Percentiles rank a stretch among this genome's conserved stretches.
phyloP scores from a whole-genome alignment of 495 filamentous ascomycete species.

The Xylaria grammica region DNA sequence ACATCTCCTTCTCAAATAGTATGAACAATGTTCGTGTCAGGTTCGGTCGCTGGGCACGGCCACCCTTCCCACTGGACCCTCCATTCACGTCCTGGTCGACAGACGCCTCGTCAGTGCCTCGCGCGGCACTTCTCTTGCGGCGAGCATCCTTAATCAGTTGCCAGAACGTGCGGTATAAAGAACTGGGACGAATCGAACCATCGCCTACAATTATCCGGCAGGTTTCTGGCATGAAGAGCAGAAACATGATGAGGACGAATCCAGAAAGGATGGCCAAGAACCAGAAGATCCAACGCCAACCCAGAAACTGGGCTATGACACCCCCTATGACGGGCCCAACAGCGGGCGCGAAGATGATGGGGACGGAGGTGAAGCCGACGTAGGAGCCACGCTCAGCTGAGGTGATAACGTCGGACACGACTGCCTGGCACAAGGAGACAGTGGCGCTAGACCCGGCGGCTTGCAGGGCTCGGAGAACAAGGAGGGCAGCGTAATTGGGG shows the following conservation, averaged over 20 bases:
- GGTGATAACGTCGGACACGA: slow-evolving; percentile 58
- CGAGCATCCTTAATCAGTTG: slow-evolving; percentile 37
- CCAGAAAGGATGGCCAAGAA: slow-evolving; percentile 58
- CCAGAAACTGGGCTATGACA: slow-evolving; percentile 56
- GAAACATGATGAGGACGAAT: slow-evolving; percentile 42
- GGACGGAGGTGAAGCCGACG: slow-evolving; percentile 43
- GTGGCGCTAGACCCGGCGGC: slow-evolving; percentile 56
- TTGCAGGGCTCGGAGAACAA: slow-evolving; percentile 60
- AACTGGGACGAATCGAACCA: slow-evolving; percentile 56
- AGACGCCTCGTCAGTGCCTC: background rate
- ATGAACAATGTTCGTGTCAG: slow-evolving; percentile 64
- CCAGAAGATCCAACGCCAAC: slow-evolving; percentile 69
- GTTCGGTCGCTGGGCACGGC: slow-evolving; percentile 59
- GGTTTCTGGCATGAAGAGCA: slow-evolving; percentile 61
- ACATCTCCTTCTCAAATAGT: slow-evolving; percentile 64
- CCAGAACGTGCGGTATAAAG: slow-evolving; percentile 46
- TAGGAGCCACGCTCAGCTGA: slow-evolving; percentile 57
- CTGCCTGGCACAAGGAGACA: slow-evolving; percentile 55
- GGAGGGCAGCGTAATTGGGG: slow-evolving; percentile 52
- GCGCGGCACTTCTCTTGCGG: background rate
- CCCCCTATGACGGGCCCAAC: slow-evolving; percentile 62
- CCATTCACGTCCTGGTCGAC: slow-evolving; percentile 22
- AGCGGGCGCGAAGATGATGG: slow-evolving; percentile 44
- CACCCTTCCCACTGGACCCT: slow-evolving; percentile 29
- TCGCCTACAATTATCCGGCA: slow-evolving; percentile 68